Conservation (phyloP, 176 grass and related monocot species). For the Phragmites australis region DNA sequence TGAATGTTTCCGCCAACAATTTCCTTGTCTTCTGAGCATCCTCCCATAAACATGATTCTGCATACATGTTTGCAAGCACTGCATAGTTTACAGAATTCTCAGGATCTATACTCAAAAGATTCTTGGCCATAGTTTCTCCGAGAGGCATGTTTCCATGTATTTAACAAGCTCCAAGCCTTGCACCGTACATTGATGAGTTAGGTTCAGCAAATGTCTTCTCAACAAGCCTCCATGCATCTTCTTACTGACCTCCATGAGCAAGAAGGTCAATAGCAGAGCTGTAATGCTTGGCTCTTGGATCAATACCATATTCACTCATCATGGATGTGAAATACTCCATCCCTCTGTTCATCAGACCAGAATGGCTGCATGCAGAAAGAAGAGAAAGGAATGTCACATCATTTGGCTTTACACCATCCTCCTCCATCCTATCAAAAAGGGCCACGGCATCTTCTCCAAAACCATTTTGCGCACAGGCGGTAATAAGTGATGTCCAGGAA, state of each 20-base stretch:
- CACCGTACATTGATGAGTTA: conserved; percentile 67
- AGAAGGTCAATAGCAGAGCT: conserved; percentile 81
- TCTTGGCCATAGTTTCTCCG: conserved; percentile 54
- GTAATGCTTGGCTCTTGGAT: conserved; percentile 78
- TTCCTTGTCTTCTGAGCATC: conserved; percentile 59
- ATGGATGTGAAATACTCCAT: conserved; percentile 71
- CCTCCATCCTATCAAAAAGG: conserved; percentile 78
- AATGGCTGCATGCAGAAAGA: conserved; percentile 68
- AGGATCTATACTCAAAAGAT: conserved; percentile 57
- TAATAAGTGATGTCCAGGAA: conserved; percentile 91
- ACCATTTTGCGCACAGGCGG: conserved; percentile 63
- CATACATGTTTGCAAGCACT: conserved; percentile 78
- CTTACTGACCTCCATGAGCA: conserved; percentile 65
- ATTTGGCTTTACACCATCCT: conserved; percentile 76
- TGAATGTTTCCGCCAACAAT: conserved; percentile 50
- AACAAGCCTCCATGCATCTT: conserved; percentile 73
- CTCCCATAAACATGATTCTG: conserved; percentile 66
- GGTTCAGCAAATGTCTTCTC: conserved; percentile 42
- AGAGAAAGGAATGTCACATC: conserved; percentile 85
- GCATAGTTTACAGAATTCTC: conserved; percentile 68
- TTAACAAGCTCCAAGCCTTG: conserved; percentile 78
- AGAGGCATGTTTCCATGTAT: conserved; percentile 56
- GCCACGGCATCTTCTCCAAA: conserved; percentile 51
- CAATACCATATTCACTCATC: conserved; percentile 68
- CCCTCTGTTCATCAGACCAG: conserved; percentile 58